Base-by-base conservation (phyloP, 2,329 filamentous ascomycete species). In the Aspergillus caelatus region DNA sequence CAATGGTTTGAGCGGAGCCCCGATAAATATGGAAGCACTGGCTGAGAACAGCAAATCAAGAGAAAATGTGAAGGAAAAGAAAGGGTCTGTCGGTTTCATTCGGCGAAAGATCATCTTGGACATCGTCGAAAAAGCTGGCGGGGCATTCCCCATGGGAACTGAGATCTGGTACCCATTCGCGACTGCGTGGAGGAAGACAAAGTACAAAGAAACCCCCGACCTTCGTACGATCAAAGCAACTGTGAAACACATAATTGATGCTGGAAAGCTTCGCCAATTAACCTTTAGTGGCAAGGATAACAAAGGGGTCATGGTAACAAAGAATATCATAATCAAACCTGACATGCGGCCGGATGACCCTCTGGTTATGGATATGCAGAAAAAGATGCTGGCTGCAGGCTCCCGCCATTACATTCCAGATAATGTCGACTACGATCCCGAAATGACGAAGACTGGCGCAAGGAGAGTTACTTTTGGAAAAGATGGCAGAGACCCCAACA, bases 111-210 rank as follows among this genome's bases (percentile, higher is more conserved):
- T 88, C 34, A 76, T 89, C 4, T 73, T 86, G 70, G 80, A 86
- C 30, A 82, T 89, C 45, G 70, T 89, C 14, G 77, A 84, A 52
- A 79, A 81, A 56, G 84, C 83, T 60, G 80, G 80, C 53, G 87
- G 87, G 9, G 82, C 84, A 3, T 88, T 84, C 59, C 85, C 86
- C 3, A 80, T 83, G 43, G 81, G 84, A 28, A 78, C 78, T 52
- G 85, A 87, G 66, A 79, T 88, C n/a, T 82, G 80, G 73, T 79
- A 82, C 65, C 83, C 86, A 10, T 88, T 87, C 66, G 75, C 79
- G 16, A 81, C 81, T 3, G 75, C 81, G 19, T 89, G 86, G 86
- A 76, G 81, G 58, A 81, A 78, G 64, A 69, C 75, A 10, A 81
- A 80, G 16, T 72, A 79, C 63, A 72, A 79, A 48, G 78, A 79